Evolutionary conservation across 1,284 basidiomycete species (phyloP), one percentile per base, ranked within the genome.

Genomic region (Afroboletus lepidellus): DNA sequence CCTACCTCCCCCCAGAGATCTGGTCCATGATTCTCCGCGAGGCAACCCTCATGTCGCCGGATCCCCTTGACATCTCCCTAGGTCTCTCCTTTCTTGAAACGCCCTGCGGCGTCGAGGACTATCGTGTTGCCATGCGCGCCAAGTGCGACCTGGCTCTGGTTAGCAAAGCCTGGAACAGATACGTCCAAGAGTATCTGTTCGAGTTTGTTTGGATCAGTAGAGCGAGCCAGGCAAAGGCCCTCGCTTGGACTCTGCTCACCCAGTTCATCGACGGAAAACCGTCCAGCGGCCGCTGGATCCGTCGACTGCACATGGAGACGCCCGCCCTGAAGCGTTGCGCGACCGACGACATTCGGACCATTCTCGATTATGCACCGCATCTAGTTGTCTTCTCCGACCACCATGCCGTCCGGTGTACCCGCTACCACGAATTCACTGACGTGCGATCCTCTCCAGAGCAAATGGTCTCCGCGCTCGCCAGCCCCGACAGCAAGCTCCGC

Each of bases 161-260:
- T 8, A 81, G 69, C 59, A 74, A 76, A 45, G 64, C 70, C 8
- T 88, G 82, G 81, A 73, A 80, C 62, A 71, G 65, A 37, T 72
- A 81, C 51, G 71, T 75, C 12, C 78, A 80, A 54, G 75, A 77
- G 41, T 75, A 78, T 41, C 64, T 87, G 13, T 88, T 78, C 67
- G 83, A 87, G 61, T 83, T 80, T 62, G 75, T 88, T 38, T 86
- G 86, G 86, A 81, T 89, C 57, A 73, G 74, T 47, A 72, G 75
- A 36, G 77, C 78, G 5, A 69, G 72, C 33, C 82, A 87, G 56
- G 86, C 83, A 1, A 78, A 79, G 60, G 64, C 72, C 0, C 69
- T 88, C 3, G 84, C 84, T 6, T 73, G 71, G 57, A 77, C 78
- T 20, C 67, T 85, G 8, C 70, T 81, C 16, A 73, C 76, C 43